phyloP scores from a whole-genome alignment of 164 flowering plant species.

The Vitis labrusca region DNA sequence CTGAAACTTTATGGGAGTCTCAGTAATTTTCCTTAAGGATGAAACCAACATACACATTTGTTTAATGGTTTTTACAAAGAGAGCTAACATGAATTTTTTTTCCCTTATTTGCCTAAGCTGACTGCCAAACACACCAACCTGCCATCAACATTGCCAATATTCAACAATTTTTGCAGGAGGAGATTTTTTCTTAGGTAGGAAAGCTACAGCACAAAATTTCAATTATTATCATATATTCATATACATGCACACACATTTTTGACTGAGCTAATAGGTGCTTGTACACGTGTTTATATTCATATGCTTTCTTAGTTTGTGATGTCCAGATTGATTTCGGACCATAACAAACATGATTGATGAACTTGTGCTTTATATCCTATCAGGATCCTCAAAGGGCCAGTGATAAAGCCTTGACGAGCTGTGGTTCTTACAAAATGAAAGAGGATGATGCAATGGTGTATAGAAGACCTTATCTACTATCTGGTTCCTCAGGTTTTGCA shows the following conservation, averaged over 20 bases:
- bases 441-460: constrained; percentile 97
- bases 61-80: neutral
- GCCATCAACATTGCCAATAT: constrained; percentile 78
- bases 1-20: neutral
- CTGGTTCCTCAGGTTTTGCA: constrained; percentile 97
- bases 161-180: constrained; percentile 94
- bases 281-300: too few relatives aligned
- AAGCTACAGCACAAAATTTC: neutral
- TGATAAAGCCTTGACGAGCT: constrained; percentile 82
- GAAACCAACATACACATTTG: too few relatives aligned
- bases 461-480: constrained; percentile 90
- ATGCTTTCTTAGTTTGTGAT: neutral
- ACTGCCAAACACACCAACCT: constrained; percentile 72
- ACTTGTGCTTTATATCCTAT: constrained; percentile 1
- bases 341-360: neutral
- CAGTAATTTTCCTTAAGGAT: neutral
- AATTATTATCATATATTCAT: neutral
- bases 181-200: constrained; percentile 88
- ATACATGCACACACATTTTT: neutral
- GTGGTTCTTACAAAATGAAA: constrained; percentile 91
- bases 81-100: constrained; percentile 4
- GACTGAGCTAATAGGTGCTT: too few relatives aligned
- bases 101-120: constrained; percentile 39
- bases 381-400: constrained; percentile 96
- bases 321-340: neutral